A percentile compares a stretch with the other conserved stretches of the same genome.
Evolutionary conservation across 495 filamentous ascomycete genomes (phyloP).

Genomic region (Glonium stellatum): DNA sequence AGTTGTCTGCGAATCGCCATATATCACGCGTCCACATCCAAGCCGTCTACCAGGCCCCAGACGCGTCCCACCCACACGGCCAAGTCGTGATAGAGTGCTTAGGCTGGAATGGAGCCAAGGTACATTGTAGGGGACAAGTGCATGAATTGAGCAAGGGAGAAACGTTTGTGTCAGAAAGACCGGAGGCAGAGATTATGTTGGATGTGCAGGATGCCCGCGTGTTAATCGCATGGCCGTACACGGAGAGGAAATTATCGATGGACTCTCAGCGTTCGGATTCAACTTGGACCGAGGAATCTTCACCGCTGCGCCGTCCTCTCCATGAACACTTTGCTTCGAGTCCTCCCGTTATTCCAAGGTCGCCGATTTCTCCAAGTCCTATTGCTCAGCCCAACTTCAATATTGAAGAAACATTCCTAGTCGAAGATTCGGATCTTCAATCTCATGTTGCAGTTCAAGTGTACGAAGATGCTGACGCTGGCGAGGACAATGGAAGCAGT

Average conservation of each 20-base stretch:
- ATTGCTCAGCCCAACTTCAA: slow-evolving; percentile 16
- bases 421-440: slow-evolving; percentile 38
- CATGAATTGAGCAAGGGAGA: slow-evolving; percentile 84
- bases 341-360: slow-evolving; percentile 53
- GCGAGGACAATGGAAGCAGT: slow-evolving; percentile 28
- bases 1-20: slow-evolving; percentile 80
- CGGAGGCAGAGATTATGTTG: slow-evolving; percentile 85
- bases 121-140: slow-evolving; percentile 84
- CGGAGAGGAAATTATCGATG: slow-evolving; percentile 51
- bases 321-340: slow-evolving; percentile 48
- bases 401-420: slow-evolving; percentile 42
- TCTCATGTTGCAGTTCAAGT: slow-evolving; percentile 47
- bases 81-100: slow-evolving; percentile 80
- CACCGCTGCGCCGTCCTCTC: slow-evolving; percentile 39
- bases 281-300: slow-evolving; percentile 56
- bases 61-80: slow-evolving; percentile 42
- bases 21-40: slow-evolving; percentile 91
- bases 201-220: slow-evolving; percentile 92
- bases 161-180: slow-evolving; percentile 83
- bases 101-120: slow-evolving; percentile 91
- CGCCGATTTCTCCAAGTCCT: slow-evolving; percentile 24
- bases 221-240: slow-evolving; percentile 75
- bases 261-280: slow-evolving; percentile 56
- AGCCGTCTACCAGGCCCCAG: slow-evolving; percentile 69
- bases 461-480: slow-evolving; percentile 50